Conservation (phyloP, 2,329 filamentous ascomycete genomes). For the Thelonectria blattea region DNA sequence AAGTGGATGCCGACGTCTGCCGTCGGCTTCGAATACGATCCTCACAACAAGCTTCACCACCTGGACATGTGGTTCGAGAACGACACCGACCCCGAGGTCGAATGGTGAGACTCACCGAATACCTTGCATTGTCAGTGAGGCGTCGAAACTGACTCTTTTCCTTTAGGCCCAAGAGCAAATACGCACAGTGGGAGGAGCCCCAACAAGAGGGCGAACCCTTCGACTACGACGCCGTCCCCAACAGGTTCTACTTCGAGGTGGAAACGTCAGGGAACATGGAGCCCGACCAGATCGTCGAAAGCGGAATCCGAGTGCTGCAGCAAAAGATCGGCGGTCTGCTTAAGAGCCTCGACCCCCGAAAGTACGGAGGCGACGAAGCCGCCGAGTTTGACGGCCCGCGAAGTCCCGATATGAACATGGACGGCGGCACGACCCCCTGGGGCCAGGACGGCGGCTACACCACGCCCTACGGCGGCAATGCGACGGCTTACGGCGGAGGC, state of each 20-base stretch:
- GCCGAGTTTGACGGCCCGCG: slow-evolving; percentile 67
- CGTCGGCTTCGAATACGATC: slow-evolving; percentile 97
- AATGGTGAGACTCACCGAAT: slow-evolving; percentile 70
- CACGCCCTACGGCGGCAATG: slow-evolving; percentile 69
- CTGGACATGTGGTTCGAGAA: slow-evolving; percentile 93
- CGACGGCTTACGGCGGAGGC: slow-evolving; percentile 68
- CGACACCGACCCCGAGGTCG: slow-evolving; percentile 71
- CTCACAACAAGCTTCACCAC: slow-evolving; percentile 93
- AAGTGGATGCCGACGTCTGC: slow-evolving; percentile 96
- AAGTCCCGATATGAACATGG: slow-evolving; percentile 69
- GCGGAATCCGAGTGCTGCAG: slow-evolving; percentile 87
- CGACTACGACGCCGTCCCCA: slow-evolving; percentile 86
- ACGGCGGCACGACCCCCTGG: slow-evolving; percentile 61
- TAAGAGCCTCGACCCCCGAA: slow-evolving; percentile 55
- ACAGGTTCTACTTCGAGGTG: slow-evolving; percentile 90
- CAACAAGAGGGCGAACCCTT: slow-evolving; percentile 84
- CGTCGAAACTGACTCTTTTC: slow-evolving; percentile 3
- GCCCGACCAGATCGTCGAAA: slow-evolving; percentile 86
- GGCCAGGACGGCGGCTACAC: slow-evolving; percentile 68
- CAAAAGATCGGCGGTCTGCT: slow-evolving; percentile 87
- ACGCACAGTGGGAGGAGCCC: slow-evolving; percentile 79
- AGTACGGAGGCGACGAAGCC: slow-evolving; percentile 59
- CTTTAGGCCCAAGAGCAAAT: slow-evolving; percentile 81
- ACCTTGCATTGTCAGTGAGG: no score
- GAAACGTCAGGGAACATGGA: slow-evolving; percentile 88